These are phyloP conservation scores for Fusarium incarnatum DNA, from an alignment of 2,329 filamentous ascomycete species.

Conservation along the genomic window DNA sequence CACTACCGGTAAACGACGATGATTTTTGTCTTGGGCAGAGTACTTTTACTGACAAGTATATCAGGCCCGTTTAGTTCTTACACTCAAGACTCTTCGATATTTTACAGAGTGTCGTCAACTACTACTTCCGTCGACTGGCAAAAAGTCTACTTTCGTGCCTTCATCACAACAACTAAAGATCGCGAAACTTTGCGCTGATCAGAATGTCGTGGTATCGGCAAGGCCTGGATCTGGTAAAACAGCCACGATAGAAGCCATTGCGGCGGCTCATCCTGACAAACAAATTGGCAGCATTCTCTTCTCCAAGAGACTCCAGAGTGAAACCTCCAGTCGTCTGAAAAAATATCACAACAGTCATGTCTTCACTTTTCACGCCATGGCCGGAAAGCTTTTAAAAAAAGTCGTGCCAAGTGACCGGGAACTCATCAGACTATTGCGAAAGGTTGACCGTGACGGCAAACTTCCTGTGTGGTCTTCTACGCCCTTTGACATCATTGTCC, in stretches of 20 bases:
- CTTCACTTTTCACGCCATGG: slow-evolving; percentile 47
- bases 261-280: slow-evolving; percentile 38
- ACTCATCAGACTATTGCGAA: slow-evolving; percentile 22
- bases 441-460: not conserved
- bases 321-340: slow-evolving; percentile 42
- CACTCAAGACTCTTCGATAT: not conserved
- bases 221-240: slow-evolving; percentile 51
- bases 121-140: not conserved
- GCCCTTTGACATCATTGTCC: slow-evolving; percentile 48
- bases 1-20: slow-evolving; percentile 12
- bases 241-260: slow-evolving; percentile 48
- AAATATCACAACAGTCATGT: slow-evolving; percentile 34
- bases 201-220: slow-evolving; percentile 50
- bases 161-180: slow-evolving; percentile 45
- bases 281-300: slow-evolving; percentile 45
- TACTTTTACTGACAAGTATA: not conserved
- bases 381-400: slow-evolving; percentile 32
- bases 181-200: slow-evolving; percentile 35
- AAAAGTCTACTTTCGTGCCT: slow-evolving; percentile 22
- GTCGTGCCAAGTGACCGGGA: slow-evolving; percentile 31
- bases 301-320: slow-evolving; percentile 44
- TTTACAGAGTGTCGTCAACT: not conserved
- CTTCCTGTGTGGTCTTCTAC: slow-evolving; percentile 37
- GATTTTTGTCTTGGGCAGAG: not conserved
- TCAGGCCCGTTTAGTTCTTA: not conserved